phyloP scores from a whole-genome alignment of 768 basidiomycete species.

The Phanerochaete carnosa region DNA sequence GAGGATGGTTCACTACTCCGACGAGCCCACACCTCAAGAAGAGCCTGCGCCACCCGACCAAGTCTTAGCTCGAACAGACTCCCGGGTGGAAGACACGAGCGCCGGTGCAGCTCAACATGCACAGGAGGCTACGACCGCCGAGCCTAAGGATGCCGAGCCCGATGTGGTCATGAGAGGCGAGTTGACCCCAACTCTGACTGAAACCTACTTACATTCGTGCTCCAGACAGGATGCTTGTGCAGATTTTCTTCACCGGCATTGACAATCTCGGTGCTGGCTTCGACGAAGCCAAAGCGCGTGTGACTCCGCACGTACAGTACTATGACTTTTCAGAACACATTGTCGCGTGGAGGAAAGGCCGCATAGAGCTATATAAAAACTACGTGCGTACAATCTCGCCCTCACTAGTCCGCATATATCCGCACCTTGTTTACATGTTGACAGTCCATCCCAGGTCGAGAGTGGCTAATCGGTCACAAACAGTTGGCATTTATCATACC shows the following conservation, averaged over 20 bases:
- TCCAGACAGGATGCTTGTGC: slow-evolving; percentile 86
- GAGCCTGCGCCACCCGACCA: slow-evolving; percentile 53
- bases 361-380: slow-evolving; percentile 82
- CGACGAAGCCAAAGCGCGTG: slow-evolving; percentile 67
- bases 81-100: slow-evolving; percentile 58
- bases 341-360: slow-evolving; percentile 77
- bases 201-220: not conserved
- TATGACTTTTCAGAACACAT: slow-evolving; percentile 81
- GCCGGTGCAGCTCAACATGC: slow-evolving; percentile 47
- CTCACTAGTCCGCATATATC: not conserved
- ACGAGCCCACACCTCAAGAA: slow-evolving; percentile 19
- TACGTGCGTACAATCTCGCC: slow-evolving; percentile 52
- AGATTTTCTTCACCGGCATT: slow-evolving; percentile 60
- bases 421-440: slow-evolving; percentile 11
- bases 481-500: slow-evolving; percentile 79
- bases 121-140: slow-evolving; percentile 13
- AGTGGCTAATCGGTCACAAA: slow-evolving; percentile 69
- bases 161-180: slow-evolving; percentile 78
- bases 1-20: slow-evolving; percentile 22
- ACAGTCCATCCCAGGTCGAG: slow-evolving; percentile 63
- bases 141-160: slow-evolving; percentile 38
- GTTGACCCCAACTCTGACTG: not conserved
- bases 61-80: slow-evolving; percentile 62
- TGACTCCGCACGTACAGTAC: slow-evolving; percentile 53
- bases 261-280: slow-evolving; percentile 49